These are phyloP conservation scores for Cicer yamashitae DNA, from an alignment of 306 rosid species.

Conservation along the genomic window DNA sequence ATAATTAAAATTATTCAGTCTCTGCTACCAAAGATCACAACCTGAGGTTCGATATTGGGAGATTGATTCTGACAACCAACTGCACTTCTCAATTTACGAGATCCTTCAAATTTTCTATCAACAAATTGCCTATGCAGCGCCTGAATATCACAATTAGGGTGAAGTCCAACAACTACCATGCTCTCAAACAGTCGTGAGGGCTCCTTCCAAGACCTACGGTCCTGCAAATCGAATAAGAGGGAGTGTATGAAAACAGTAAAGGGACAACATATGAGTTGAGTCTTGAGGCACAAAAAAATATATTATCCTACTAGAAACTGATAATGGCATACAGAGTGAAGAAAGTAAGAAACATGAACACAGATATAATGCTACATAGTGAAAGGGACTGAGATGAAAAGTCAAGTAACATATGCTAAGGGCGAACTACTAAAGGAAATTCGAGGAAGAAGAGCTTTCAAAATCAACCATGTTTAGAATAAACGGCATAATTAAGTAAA, in stretches of 20 bases:
- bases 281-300: slow-evolving; percentile 2
- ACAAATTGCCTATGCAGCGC: slow-evolving; percentile 75
- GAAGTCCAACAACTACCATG: slow-evolving; percentile 94
- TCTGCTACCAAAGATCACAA: slow-evolving; percentile 57
- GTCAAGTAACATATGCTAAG: slow-evolving; percentile 26
- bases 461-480: background rate
- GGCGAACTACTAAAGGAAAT: slow-evolving; percentile 22
- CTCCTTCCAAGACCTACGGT: slow-evolving; percentile 81
- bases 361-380: background rate
- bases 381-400: slow-evolving; percentile 40
- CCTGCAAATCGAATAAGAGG: slow-evolving; percentile 63
- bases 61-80: slow-evolving; percentile 71
- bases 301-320: slow-evolving; percentile 32
- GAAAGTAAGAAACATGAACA: slow-evolving; percentile 22
- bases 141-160: slow-evolving; percentile 87
- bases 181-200: slow-evolving; percentile 91
- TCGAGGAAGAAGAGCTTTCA: slow-evolving; percentile 12
- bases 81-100: slow-evolving; percentile 69
- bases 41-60: slow-evolving; percentile 92
- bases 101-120: slow-evolving; percentile 68
- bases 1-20: slow-evolving; percentile 34
- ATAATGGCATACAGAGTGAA: slow-evolving; percentile 22
- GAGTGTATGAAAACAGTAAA: slow-evolving; percentile 36
- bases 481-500: no score
- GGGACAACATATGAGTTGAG: slow-evolving; percentile 26